Conservation (phyloP, 1,139 yeast species). For the Meyerozyma sp. region DNA sequence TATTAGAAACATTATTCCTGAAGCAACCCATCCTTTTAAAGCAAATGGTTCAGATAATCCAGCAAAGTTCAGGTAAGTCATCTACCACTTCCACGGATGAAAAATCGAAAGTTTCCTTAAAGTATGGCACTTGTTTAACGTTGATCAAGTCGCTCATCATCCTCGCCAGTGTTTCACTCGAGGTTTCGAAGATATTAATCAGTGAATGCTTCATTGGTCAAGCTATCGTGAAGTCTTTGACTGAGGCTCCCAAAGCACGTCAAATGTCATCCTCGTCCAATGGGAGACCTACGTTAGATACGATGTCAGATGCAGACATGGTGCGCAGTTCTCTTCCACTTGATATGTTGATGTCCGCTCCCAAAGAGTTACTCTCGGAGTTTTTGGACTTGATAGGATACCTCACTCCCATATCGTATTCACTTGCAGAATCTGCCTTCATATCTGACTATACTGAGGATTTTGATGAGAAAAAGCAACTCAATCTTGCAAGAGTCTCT, state of each 20-base stretch:
- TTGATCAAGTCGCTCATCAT: conserved; percentile 40
- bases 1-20: conserved; percentile 43
- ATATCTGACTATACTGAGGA: conserved; percentile 21
- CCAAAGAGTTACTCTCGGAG: conserved; percentile 57
- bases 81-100: conserved; percentile 10
- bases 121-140: conserved; percentile 29
- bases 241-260: conserved; percentile 24
- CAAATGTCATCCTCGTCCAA: conserved; percentile 5
- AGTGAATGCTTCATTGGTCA: conserved; percentile 36
- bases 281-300: conserved; percentile 2
- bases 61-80: conserved; percentile 26
- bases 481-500: conserved; percentile 13
- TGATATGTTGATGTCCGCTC: conserved; percentile 72
- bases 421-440: conserved; percentile 27
- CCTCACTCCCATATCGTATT: conserved; percentile 46
- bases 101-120: conserved; percentile 18
- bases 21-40: conserved; percentile 19
- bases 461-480: conserved; percentile 17
- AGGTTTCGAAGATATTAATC: conserved; percentile 35
- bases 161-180: conserved; percentile 32
- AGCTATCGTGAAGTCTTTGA: conserved; percentile 40
- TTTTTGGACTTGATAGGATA: conserved; percentile 54
- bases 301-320: not conserved
- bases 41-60: conserved; percentile 23
- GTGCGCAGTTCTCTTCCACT: conserved; percentile 35